Base-by-base conservation (phyloP, 495 filamentous ascomycete genomes). In the Xylaria acuta region DNA sequence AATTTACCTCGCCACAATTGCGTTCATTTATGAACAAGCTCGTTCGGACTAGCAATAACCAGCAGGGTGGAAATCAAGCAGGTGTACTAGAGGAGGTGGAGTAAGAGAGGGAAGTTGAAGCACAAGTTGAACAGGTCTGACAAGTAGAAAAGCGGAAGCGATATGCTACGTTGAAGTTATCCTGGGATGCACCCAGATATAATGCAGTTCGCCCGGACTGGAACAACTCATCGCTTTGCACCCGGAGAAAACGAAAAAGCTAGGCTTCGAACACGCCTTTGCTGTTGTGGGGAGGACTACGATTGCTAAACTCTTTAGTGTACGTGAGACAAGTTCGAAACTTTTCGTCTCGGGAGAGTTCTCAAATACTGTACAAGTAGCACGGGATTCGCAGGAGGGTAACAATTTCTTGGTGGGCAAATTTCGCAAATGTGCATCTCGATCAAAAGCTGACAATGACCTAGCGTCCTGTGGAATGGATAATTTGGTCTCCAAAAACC, bases 1-100 rank as follows among this genome's bases (percentile, higher is more conserved):
- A 12, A 8, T 27, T 76, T n/a, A 41, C 16, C 34, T 30, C 71
- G 1, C 32, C 64, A 1, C 64, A 75, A 25, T 65, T 78, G 27
- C 62, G 69, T 22, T 27, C 30, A 12, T 78, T 76, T 20, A 51
- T 67, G 18, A 45, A 70, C 7, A 58, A 72, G 5, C 67, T 77
- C 0, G 25, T 8, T 1, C 27, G 5, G 9, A 18, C 25, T 30
- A 9, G 49, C 38, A 41, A 56, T 8, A 62, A 43, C 2, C 34
- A 72, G 2, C 64, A 32, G 20, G 56, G 49, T 22, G 9, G 5
- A 22, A 2, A 43, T 27, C 71, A 71, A 49, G 34, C 27, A 5
- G 75, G 72, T 5, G 75, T 70, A 4, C 54, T 89, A 1, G 80
- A 87, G 66, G 87, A 90, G 60, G 87, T 89, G 0, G 87, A 88